Evolutionary conservation across 306 rosid genomes (phyloP).

Genomic region (Malus sieversii): DNA sequence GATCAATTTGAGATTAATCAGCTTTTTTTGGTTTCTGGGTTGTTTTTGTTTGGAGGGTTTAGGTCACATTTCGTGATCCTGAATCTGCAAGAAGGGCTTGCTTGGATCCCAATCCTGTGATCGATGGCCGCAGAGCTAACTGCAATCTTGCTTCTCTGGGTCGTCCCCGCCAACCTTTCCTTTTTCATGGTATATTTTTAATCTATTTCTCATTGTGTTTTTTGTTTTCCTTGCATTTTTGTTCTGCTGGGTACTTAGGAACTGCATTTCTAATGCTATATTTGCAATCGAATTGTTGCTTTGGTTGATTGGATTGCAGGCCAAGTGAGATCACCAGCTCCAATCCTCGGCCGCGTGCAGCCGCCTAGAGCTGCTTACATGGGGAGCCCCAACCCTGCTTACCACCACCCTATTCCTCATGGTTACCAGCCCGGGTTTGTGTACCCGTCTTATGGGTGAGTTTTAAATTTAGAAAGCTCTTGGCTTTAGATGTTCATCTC

Average conservation of each 20-base stretch:
- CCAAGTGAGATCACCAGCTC: conserved; percentile 6
- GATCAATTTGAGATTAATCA: not conserved
- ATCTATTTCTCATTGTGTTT: not conserved
- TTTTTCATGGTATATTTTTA: conserved; percentile 1
- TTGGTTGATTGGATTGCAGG: conserved; percentile 4
- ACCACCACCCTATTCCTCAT: conserved; percentile 17
- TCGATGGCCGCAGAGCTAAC: conserved; percentile 76
- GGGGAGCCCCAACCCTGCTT: conserved; percentile 8
- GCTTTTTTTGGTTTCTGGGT: not conserved
- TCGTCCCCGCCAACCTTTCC: conserved; percentile 10
- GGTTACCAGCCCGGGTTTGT: conserved; percentile 12
- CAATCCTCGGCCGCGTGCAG: conserved; percentile 9
- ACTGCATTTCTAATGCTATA: not conserved
- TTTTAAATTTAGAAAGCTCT: not conserved
- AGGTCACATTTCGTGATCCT: conserved; percentile 74
- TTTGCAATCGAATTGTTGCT: not conserved
- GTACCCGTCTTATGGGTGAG: conserved; percentile 23
- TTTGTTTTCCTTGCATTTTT: not conserved
- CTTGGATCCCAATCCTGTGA: conserved; percentile 51
- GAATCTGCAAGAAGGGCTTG: conserved; percentile 65
- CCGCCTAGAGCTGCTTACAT: conserved; percentile 8
- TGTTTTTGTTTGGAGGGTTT: not conserved
- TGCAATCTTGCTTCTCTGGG: conserved; percentile 33
- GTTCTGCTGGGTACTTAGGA: not conserved
- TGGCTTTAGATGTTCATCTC: not conserved